A percentile compares a stretch with the other conserved stretches of the same genome.
Conservation (phyloP, 768 basidiomycete species). For the Ramaria rubella region DNA sequence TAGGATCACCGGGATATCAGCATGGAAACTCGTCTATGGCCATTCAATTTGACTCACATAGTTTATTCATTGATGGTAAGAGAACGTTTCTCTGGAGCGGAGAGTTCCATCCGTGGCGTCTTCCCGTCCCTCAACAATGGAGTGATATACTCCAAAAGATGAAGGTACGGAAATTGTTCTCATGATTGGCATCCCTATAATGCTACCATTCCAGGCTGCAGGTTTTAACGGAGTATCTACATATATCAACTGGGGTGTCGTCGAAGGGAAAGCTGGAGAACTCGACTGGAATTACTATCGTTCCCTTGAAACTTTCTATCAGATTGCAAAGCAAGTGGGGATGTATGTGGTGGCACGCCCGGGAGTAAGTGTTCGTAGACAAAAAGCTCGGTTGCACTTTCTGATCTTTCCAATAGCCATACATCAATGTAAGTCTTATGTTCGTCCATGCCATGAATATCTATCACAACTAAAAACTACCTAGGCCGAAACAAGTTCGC, state of each 20-base stretch:
- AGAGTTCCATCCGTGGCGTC: conserved; percentile 21
- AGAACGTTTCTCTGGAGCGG: conserved; percentile 19
- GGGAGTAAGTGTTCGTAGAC: conserved; percentile 12
- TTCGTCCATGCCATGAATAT: not conserved
- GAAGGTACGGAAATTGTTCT: conserved; percentile 16
- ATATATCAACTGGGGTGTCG: conserved; percentile 17
- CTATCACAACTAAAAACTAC: not conserved
- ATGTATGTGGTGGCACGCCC: conserved; percentile 18
- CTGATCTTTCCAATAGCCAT: conserved; percentile 12
- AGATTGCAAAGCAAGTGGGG: conserved; percentile 21
- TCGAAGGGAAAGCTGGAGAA: conserved; percentile 15
- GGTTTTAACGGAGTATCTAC: conserved; percentile 20
- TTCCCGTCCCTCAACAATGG: conserved; percentile 19
- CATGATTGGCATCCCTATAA: not conserved
- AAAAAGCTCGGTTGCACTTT: not conserved
- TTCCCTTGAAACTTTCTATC: conserved; percentile 15
- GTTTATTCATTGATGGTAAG: conserved; percentile 19
- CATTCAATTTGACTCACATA: conserved; percentile 21
- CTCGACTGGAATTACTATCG: conserved; percentile 17
- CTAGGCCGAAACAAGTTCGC: conserved; percentile 20
- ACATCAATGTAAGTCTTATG: conserved; percentile 18
- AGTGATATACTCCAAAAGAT: conserved; percentile 21
- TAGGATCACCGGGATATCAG: conserved; percentile 20
- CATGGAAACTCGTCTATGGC: conserved; percentile 22
- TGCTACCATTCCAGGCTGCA: conserved; percentile 19